Conservation (phyloP, 805 yeast species). For the Torulaspora indica region DNA sequence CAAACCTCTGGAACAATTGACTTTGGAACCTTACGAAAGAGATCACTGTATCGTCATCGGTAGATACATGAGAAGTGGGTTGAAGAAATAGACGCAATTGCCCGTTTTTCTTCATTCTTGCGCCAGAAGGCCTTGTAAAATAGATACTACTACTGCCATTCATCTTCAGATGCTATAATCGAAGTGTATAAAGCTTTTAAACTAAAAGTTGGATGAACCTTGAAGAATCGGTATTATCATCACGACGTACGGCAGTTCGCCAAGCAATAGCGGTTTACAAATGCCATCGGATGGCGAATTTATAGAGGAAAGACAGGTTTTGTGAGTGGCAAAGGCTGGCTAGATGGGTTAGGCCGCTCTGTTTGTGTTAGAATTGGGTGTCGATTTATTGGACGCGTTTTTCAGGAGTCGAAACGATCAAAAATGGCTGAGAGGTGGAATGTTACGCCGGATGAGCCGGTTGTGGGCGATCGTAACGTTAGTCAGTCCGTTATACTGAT, state of each 20-base stretch:
- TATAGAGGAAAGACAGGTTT: too few relatives aligned
- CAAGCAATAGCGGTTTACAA: not conserved
- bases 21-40: conserved; percentile 99
- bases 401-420: not conserved
- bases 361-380: not conserved
- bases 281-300: not conserved
- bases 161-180: conserved; percentile 1
- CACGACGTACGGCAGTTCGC: not conserved
- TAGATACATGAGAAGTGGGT: conserved; percentile 87
- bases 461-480: conserved; percentile 3
- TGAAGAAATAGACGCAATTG: conserved; percentile 32
- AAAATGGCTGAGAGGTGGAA: conserved; percentile 3
- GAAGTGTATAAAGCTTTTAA: conserved; percentile 7
- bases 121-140: conserved; percentile 17
- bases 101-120: conserved; percentile 6
- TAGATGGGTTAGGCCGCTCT: not conserved
- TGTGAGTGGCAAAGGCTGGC: not conserved
- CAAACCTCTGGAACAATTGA: conserved; percentile 97
- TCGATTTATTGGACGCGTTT: not conserved
- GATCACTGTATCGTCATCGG: conserved; percentile 99
- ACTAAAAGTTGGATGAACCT: not conserved
- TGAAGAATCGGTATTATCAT: not conserved
- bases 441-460: not conserved
- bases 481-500: conserved; percentile 20
- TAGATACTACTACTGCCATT: conserved; percentile 12